Percentiles rank a stretch among this genome's conserved stretches.
These are phyloP conservation scores for Schoenoplectus triqueter DNA, from an alignment of 202 grass and related monocot species.

Conservation along the genomic window DNA sequence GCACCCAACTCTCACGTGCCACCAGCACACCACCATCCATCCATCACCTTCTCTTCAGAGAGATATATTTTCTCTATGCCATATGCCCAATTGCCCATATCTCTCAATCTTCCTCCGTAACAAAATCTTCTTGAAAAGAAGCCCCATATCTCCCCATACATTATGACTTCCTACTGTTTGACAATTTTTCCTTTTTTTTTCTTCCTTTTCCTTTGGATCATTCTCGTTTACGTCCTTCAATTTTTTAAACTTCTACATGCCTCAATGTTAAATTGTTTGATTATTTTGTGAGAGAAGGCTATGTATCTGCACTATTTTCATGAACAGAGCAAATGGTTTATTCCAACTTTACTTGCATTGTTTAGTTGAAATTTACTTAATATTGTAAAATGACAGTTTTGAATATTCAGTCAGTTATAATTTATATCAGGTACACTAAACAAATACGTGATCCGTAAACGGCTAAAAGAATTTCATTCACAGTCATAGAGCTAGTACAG, in stretches of 20 bases:
- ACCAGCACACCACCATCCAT: background rate
- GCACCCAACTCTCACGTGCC: conserved; percentile 11
- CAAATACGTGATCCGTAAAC: too few species aligned
- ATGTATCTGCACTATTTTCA: background rate
- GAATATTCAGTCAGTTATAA: background rate
- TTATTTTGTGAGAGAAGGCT: background rate
- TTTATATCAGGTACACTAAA: background rate
- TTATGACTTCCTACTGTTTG: conserved; percentile 8
- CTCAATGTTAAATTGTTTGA: background rate
- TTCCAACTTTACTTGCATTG: background rate
- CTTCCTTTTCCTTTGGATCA: background rate
- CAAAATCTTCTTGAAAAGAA: conserved; percentile 41
- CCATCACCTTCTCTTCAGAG: conserved; percentile 18
- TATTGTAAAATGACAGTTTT: background rate
- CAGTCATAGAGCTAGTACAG: background rate
- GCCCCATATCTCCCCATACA: conserved; percentile 25
- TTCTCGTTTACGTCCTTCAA: background rate
- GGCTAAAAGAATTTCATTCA: too few species aligned
- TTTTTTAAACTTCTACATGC: background rate
- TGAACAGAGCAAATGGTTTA: background rate
- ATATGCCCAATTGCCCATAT: background rate
- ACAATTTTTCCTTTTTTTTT: background rate
- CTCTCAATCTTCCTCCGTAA: conserved; percentile 6
- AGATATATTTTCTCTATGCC: background rate
- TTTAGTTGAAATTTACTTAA: background rate